These are phyloP conservation scores for Rhizopogon roseolus DNA, from an alignment of 768 basidiomycete genomes.

Conservation along the genomic window DNA sequence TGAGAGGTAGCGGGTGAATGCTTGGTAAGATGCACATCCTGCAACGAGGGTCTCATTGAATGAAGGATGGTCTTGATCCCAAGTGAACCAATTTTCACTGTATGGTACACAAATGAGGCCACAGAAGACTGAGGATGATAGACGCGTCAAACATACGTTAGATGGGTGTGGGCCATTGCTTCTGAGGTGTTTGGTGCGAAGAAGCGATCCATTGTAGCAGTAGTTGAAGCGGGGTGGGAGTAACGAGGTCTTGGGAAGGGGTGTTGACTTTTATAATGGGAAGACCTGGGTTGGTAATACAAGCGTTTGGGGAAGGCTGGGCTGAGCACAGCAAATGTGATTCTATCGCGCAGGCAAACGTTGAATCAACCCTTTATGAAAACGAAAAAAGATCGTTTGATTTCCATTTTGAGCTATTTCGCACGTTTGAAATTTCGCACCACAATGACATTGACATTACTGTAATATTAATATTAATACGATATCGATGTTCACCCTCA, in stretches of 20 bases:
- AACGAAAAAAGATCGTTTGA: slow-evolving; percentile 3
- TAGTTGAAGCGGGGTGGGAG: background rate
- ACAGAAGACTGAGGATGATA: background rate
- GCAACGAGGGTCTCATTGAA: slow-evolving; percentile 73
- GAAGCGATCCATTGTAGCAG: slow-evolving; percentile 57
- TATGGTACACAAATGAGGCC: slow-evolving; percentile 13
- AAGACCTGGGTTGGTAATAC: background rate
- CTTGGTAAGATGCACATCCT: slow-evolving; percentile 75
- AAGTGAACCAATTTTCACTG: slow-evolving; percentile 64
- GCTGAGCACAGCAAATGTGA: slow-evolving; percentile 3
- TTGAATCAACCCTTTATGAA: slow-evolving; percentile 3
- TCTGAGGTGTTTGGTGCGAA: slow-evolving; percentile 72
- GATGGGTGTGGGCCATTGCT: slow-evolving; percentile 61
- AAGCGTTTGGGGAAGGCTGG: background rate
- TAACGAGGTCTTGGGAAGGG: background rate
- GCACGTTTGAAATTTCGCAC: slow-evolving; percentile 20
- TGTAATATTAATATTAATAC: no score
- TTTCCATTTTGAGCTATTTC: slow-evolving; percentile 5
- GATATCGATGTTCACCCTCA: no score
- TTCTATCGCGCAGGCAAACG: slow-evolving; percentile 7
- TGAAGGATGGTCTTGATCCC: slow-evolving; percentile 68
- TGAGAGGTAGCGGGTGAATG: slow-evolving; percentile 67
- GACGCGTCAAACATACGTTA: slow-evolving; percentile 45
- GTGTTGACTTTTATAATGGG: no score
- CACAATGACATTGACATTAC: background rate